These are phyloP conservation scores for Neonothopanus nambi DNA, from an alignment of 1,284 basidiomycete genomes.

Conservation along the genomic window DNA sequence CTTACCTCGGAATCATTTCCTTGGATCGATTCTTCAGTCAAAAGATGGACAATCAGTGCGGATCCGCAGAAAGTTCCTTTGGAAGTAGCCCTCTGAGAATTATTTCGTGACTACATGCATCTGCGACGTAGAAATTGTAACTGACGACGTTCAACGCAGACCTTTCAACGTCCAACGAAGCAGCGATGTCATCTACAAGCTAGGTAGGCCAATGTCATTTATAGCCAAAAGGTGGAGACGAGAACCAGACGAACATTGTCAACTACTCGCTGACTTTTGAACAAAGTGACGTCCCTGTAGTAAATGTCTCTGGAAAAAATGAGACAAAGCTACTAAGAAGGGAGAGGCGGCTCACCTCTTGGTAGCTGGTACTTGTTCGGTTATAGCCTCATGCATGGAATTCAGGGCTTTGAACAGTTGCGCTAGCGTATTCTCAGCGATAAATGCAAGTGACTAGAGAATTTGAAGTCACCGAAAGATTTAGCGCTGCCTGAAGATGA, in stretches of 20 bases:
- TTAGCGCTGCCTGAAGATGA: conserved; percentile 12
- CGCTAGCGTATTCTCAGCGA: conserved; percentile 2
- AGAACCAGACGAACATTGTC: conserved; percentile 57
- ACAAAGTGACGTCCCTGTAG: conserved; percentile 81
- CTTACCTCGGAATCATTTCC: conserved; percentile 60
- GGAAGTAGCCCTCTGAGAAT: conserved; percentile 74
- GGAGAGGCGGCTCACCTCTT: conserved; percentile 18
- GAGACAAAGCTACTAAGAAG: not conserved
- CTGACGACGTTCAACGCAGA: conserved; percentile 79
- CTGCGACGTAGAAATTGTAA: conserved; percentile 5
- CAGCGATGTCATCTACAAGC: conserved; percentile 88
- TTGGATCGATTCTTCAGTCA: conserved; percentile 52
- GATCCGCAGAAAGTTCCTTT: conserved; percentile 84
- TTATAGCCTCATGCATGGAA: conserved; percentile 21
- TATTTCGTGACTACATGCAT: conserved; percentile 11
- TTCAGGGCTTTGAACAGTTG: conserved; percentile 17
- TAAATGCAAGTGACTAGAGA: not conserved
- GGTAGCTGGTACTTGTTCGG: conserved; percentile 9
- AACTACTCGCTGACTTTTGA: conserved; percentile 72
- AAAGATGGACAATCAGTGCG: conserved; percentile 56
- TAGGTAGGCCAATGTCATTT: conserved; percentile 31
- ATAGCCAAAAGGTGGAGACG: conserved; percentile 7
- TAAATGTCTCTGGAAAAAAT: conserved; percentile 70
- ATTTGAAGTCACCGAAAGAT: conserved; percentile 9
- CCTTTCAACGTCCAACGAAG: conserved; percentile 73